Percentiles rank a stretch among this genome's conserved stretches.
phyloP scores from a whole-genome alignment of 2,329 filamentous ascomycete genomes.

The Stemphylium beticola region DNA sequence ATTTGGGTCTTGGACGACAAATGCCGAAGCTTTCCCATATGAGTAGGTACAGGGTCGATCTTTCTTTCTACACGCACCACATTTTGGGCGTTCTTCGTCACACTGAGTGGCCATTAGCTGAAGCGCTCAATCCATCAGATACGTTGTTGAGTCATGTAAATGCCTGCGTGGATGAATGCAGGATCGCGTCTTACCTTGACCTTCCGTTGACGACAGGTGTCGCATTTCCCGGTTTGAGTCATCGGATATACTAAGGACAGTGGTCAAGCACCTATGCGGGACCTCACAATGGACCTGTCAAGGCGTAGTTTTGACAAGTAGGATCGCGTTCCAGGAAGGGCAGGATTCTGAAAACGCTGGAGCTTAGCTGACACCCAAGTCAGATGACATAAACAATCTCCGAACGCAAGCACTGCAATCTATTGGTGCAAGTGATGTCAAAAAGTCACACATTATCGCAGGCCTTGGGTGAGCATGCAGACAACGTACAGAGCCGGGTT shows the following conservation, averaged over 20 bases:
- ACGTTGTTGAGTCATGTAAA: background rate
- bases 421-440: background rate
- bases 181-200: slow-evolving; percentile 31
- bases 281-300: background rate
- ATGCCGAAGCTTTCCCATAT: slow-evolving; percentile 34
- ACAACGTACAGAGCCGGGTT: background rate
- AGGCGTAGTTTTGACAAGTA: background rate
- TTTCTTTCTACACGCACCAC: slow-evolving; percentile 36
- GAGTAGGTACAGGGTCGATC: slow-evolving; percentile 36
- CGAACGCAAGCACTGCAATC: background rate
- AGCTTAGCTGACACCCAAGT: background rate
- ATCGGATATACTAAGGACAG: slow-evolving; percentile 6
- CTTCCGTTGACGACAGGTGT: slow-evolving; percentile 39
- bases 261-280: background rate
- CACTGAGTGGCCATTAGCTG: slow-evolving; percentile 26
- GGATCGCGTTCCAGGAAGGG: background rate
- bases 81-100: slow-evolving; percentile 38
- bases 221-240: slow-evolving; percentile 42
- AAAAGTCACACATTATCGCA: background rate
- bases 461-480: background rate
- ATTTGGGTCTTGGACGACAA: slow-evolving; percentile 38
- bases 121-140: background rate
- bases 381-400: background rate
- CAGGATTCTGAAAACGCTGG: background rate
- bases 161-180: background rate